A percentile compares a stretch with the other conserved stretches of the same genome.
Evolutionary conservation across 1,139 yeast species (phyloP).

Genomic region (Chernovozyma aurita): DNA sequence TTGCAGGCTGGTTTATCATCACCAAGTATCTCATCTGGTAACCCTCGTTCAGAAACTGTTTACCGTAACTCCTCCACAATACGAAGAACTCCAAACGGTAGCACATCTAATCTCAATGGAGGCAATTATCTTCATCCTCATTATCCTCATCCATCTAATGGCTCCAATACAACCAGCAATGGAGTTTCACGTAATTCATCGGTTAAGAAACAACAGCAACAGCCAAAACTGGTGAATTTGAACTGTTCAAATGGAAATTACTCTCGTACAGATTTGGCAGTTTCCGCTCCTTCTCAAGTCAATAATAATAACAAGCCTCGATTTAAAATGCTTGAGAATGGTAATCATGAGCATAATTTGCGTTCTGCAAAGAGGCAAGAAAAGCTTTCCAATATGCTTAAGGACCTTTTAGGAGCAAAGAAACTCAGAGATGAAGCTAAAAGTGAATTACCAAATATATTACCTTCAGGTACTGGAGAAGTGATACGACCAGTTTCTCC

Average conservation of each 20-base stretch:
- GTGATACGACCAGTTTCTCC: background rate
- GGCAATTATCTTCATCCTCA: no score
- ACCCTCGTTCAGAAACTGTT: slow-evolving; percentile 4
- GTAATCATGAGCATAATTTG: slow-evolving; percentile 75
- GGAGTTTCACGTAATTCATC: background rate
- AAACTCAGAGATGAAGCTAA: slow-evolving; percentile 78
- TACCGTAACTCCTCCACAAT: slow-evolving; percentile 6
- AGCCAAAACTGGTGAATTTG: no score
- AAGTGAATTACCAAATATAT: slow-evolving; percentile 74
- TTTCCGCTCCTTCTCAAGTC: slow-evolving; percentile 2
- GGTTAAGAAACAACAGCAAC: background rate
- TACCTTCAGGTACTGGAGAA: slow-evolving; percentile 13
- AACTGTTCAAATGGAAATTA: background rate
- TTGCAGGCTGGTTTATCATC: background rate
- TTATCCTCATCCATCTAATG: background rate
- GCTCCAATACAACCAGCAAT: background rate
- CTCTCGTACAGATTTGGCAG: background rate
- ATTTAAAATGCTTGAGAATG: slow-evolving; percentile 56
- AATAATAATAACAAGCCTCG: slow-evolving; percentile 28
- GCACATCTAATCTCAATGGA: background rate
- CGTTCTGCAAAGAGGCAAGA: slow-evolving; percentile 82
- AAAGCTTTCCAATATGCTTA: slow-evolving; percentile 79
- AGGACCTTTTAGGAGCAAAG: slow-evolving; percentile 78
- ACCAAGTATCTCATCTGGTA: background rate
- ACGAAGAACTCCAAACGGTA: slow-evolving; percentile 1